phyloP scores from a whole-genome alignment of 2,329 filamentous ascomycete species.

The Alternaria brassicicola region DNA sequence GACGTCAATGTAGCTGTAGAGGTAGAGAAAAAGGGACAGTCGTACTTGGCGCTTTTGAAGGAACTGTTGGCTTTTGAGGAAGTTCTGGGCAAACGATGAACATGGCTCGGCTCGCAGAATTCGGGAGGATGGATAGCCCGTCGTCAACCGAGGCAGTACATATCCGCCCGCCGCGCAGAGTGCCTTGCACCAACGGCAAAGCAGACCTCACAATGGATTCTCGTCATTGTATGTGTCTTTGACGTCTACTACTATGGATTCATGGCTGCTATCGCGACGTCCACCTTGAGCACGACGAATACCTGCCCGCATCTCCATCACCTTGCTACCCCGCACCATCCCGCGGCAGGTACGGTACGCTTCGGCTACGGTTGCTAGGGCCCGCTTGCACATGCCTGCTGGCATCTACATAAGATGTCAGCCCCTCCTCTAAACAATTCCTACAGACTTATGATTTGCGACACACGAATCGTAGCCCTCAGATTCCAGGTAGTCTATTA shows the following conservation, averaged over 20 bases:
- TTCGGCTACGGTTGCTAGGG: constrained; percentile 8
- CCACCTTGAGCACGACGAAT: neutral
- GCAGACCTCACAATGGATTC: neutral
- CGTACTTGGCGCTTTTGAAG: constrained; percentile 42
- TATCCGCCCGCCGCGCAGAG: constrained; percentile 2
- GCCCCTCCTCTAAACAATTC: neutral
- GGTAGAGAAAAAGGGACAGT: constrained; percentile 38
- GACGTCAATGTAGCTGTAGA: constrained; percentile 41
- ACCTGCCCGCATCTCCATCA: constrained; percentile 1
- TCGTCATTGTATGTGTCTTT: neutral
- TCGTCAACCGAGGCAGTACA: constrained; percentile 38
- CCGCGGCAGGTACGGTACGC: constrained; percentile 7
- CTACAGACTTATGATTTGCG: too few species aligned
- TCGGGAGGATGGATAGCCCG: constrained; percentile 37
- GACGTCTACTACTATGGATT: neutral
- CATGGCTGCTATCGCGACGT: neutral
- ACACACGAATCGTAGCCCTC: too few species aligned
- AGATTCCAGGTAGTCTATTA: too few species aligned
- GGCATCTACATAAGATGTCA: neutral
- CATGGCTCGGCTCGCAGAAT: constrained; percentile 34
- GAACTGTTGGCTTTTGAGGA: constrained; percentile 27
- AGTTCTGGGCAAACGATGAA: constrained; percentile 27
- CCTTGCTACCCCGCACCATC: constrained; percentile 19
- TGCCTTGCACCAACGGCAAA: neutral
- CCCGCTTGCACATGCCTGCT: neutral